Evolutionary conservation across 163 green algal genomes (phyloP).

Genomic region (Volvox carteri): DNA sequence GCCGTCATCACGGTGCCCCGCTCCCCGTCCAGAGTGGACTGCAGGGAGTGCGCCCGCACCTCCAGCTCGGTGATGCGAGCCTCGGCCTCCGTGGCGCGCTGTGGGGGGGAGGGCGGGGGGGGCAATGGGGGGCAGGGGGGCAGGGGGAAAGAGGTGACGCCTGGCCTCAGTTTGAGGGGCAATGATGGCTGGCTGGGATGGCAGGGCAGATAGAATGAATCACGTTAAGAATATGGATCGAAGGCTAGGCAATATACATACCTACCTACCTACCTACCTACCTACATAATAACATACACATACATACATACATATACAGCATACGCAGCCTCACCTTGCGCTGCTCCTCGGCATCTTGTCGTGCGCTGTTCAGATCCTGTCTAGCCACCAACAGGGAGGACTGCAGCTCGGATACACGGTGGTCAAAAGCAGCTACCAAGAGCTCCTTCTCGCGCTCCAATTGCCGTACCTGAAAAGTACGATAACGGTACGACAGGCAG

Average conservation of each 20-base stretch:
- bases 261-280: no score
- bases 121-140: no score
- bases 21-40: conserved; percentile 63
- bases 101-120: not conserved
- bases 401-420: conserved; percentile 52
- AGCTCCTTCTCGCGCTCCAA: conserved; percentile 73
- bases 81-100: conserved; percentile 55
- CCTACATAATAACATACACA: no score
- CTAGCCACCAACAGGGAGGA: conserved; percentile 37
- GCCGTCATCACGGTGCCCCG: conserved; percentile 62
- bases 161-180: no score
- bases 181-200: no score
- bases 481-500: no score
- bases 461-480: conserved; percentile 59
- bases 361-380: conserved; percentile 42
- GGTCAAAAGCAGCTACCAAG: conserved; percentile 63
- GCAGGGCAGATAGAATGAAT: no score
- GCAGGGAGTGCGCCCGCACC: conserved; percentile 32
- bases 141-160: not conserved
- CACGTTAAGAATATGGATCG: no score
- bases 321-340: conserved; percentile 16
- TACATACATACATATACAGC: no score
- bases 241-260: no score
- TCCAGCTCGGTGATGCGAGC: conserved; percentile 55
- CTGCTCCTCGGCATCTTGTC: conserved; percentile 45